Evolutionary conservation across 345 rosid genomes (phyloP).

Genomic region (Eucalyptus tenuipes): DNA sequence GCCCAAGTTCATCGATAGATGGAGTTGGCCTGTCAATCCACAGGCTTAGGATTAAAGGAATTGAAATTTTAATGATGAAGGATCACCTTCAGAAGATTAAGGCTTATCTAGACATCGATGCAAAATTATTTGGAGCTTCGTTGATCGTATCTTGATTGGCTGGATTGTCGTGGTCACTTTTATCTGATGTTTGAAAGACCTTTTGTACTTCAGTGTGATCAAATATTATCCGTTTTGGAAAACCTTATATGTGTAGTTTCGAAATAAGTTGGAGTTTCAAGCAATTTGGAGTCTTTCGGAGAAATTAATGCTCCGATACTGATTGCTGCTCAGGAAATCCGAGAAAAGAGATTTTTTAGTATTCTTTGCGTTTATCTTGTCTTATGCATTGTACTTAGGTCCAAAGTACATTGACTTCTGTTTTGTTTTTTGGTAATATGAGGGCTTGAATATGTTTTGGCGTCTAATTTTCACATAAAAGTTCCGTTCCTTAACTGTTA

Average conservation of each 20-base stretch:
- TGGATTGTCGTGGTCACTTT: not conserved
- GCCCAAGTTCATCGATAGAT: not conserved
- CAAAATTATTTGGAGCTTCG: not conserved
- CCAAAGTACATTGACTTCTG: not conserved
- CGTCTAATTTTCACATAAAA: not conserved
- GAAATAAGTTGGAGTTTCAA: not conserved
- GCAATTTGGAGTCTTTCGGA: not conserved
- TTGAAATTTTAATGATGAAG: not conserved
- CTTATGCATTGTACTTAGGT: not conserved
- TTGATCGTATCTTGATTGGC: not conserved
- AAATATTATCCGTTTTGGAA: not conserved
- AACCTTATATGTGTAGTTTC: not conserved
- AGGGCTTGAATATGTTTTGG: not conserved
- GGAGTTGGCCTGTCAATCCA: not conserved
- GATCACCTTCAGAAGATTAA: not conserved
- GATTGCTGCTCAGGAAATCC: not conserved
- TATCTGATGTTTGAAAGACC: not conserved
- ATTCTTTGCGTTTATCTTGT: not conserved
- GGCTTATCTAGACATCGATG: not conserved
- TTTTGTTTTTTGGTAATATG: not conserved
- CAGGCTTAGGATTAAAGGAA: not conserved
- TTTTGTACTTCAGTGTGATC: not conserved
- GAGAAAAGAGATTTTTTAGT: not conserved
- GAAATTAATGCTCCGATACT: not conserved
- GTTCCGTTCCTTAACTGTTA: not conserved